phyloP scores from a whole-genome alignment of 176 grass and related monocot species.

The Saccharum spontaneum region DNA sequence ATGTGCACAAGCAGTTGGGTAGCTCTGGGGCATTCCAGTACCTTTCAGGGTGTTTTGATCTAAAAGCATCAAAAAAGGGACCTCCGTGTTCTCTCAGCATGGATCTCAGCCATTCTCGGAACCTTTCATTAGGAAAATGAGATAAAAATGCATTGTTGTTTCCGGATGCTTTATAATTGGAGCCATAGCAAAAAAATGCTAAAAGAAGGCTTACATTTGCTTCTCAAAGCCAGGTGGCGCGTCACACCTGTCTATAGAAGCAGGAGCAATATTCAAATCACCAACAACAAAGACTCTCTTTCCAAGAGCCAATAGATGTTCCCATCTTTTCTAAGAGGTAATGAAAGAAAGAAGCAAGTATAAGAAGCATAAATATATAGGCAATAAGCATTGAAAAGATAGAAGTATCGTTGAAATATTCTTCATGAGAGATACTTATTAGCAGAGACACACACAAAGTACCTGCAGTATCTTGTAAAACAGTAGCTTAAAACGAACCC shows the following conservation, averaged over 20 bases:
- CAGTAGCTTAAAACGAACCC: slow-evolving; percentile 79
- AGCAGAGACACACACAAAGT: slow-evolving; percentile 31
- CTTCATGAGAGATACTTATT: background rate
- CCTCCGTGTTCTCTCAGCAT: slow-evolving; percentile 72
- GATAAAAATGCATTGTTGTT: background rate
- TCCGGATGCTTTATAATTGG: background rate
- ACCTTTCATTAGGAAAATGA: slow-evolving; percentile 50
- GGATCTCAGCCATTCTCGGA: slow-evolving; percentile 88
- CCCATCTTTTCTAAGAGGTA: slow-evolving; percentile 85
- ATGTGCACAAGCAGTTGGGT: background rate
- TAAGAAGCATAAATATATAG: slow-evolving; percentile 20
- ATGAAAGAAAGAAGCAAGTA: slow-evolving; percentile 19
- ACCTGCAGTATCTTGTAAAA: slow-evolving; percentile 93
- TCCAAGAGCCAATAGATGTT: slow-evolving; percentile 62
- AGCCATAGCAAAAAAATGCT: slow-evolving; percentile 7
- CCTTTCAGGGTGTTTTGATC: slow-evolving; percentile 90
- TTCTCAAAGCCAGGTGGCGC: slow-evolving; percentile 82
- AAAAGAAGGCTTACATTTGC: slow-evolving; percentile 64
- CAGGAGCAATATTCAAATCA: slow-evolving; percentile 97
- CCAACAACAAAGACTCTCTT: slow-evolving; percentile 93
- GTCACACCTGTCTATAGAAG: slow-evolving; percentile 87
- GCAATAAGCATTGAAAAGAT: background rate
- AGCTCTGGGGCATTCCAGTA: slow-evolving; percentile 25
- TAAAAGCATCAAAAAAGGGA: slow-evolving; percentile 88
- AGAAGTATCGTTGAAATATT: background rate